Base-by-base conservation (phyloP, 2,329 filamentous ascomycete genomes). In the Diplodia sapinea region DNA sequence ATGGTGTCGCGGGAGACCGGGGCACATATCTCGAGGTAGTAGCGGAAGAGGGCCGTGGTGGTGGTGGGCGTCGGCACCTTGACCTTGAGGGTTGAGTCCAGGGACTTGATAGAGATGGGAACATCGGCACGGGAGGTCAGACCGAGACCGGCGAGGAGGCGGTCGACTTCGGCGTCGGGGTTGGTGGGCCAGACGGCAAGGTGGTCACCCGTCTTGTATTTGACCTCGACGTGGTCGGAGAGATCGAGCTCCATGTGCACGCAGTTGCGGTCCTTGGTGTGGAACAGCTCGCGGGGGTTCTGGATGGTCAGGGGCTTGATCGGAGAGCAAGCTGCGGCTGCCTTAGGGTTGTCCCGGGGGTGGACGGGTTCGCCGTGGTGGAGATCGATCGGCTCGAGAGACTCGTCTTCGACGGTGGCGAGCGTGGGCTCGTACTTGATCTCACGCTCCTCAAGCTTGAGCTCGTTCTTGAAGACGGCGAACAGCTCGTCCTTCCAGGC, bases 21-120 rank as follows among this genome's bases (percentile, higher is more conserved):
- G 1, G 74, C 79, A 68, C 80, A 76, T 69, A 84, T 81, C 65
- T 85, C 83, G 1, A 85, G 78, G 65, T 84, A 81, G 69, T 83
- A 76, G 5, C 77, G 74, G 69, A 85, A 79, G 3, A 82, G 75
- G 0, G 78, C 77, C 1, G 78, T 70, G 4, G 79, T 70, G 0
- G 80, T 80, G 0, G 78, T 82, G 0, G 79, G 79, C 1, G 77
- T 79, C 1, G 81, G 82, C 0, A 83, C 65, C 49, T 74, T 77
- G n/a, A 72, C 70, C 68, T 76, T 79, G 50, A 72, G 70, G 9
- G 70, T 73, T 38, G 70, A 68, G 54, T 76, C 76, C 20, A 74
- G 69, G 17, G 73, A 72, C 26, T 70, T 73, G 38, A 81, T 68
- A 1, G 71, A 73, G 36, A 81, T 72, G 8, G 70, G 63, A 4